Percentiles rank a stretch among this genome's conserved stretches.
Evolutionary conservation across 306 rosid species (phyloP).

Genomic region (Prunus davidiana): DNA sequence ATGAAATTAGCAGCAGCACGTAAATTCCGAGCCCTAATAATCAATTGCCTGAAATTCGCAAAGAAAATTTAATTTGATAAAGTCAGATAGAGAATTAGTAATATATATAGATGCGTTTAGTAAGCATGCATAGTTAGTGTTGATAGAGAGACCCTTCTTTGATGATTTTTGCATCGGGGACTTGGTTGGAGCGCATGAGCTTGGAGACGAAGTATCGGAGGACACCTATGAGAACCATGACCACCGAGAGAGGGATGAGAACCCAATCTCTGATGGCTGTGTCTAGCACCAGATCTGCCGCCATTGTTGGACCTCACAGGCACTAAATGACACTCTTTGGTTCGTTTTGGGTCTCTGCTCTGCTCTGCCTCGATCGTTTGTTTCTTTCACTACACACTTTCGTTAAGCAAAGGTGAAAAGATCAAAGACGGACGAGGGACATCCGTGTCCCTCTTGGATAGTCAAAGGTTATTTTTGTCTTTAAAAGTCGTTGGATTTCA

Average conservation of each 20-base stretch:
- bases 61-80: background rate
- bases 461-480: background rate
- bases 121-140: background rate
- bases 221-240: conserved; percentile 96
- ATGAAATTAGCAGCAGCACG: conserved; percentile 83
- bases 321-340: background rate
- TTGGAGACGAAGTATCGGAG: conserved; percentile 93
- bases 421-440: background rate
- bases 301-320: conserved; percentile 47
- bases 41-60: conserved; percentile 66
- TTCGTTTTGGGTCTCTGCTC: background rate
- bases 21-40: conserved; percentile 90
- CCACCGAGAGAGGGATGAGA: conserved; percentile 92
- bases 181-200: conserved; percentile 85
- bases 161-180: conserved; percentile 82
- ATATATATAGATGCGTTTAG: background rate
- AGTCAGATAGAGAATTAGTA: background rate
- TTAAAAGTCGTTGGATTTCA: background rate
- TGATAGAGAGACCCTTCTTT: conserved; percentile 69
- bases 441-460: background rate
- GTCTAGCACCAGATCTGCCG: conserved; percentile 96
- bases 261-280: conserved; percentile 99
- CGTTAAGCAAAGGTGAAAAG: background rate
- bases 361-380: background rate
- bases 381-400: too few relatives aligned